phyloP scores from a whole-genome alignment of 2,329 filamentous ascomycete species.

The Xylariaceae sp. region DNA sequence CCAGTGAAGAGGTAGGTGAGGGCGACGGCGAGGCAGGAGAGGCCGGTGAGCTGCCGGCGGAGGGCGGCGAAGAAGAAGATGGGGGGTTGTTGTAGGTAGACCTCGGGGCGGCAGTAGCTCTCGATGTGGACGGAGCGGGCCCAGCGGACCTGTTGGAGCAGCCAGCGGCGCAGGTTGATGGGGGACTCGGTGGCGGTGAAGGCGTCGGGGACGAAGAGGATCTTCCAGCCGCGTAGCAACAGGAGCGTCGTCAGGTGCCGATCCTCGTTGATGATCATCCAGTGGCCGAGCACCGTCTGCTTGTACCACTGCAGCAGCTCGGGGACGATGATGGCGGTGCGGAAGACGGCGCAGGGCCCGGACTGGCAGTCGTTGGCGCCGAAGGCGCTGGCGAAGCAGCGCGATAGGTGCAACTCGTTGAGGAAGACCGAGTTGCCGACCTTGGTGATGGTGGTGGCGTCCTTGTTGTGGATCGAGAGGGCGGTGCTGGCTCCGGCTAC shows the following conservation, averaged over 20 bases:
- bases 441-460: conserved; percentile 25
- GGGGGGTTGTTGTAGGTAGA: conserved; percentile 30
- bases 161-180: conserved; percentile 28
- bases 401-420: conserved; percentile 30
- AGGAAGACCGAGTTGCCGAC: conserved; percentile 30
- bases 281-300: conserved; percentile 29
- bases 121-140: conserved; percentile 32
- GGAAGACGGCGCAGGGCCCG: conserved; percentile 32
- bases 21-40: conserved; percentile 24
- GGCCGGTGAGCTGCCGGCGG: conserved; percentile 23
- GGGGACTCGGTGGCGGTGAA: conserved; percentile 32
- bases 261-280: conserved; percentile 34
- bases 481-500: conserved; percentile 30
- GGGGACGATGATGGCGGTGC: conserved; percentile 24
- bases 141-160: conserved; percentile 34
- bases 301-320: conserved; percentile 32
- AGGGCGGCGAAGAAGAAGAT: conserved; percentile 31
- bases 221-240: conserved; percentile 28
- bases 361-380: conserved; percentile 29
- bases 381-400: conserved; percentile 23
- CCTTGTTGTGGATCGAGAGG: conserved; percentile 29
- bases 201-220: conserved; percentile 30
- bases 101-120: conserved; percentile 28
- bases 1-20: conserved; percentile 29
- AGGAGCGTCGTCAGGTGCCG: conserved; percentile 33